These are phyloP conservation scores for Pseudogymnoascus sp. DNA, from an alignment of 2,329 filamentous ascomycete species.

Conservation along the genomic window DNA sequence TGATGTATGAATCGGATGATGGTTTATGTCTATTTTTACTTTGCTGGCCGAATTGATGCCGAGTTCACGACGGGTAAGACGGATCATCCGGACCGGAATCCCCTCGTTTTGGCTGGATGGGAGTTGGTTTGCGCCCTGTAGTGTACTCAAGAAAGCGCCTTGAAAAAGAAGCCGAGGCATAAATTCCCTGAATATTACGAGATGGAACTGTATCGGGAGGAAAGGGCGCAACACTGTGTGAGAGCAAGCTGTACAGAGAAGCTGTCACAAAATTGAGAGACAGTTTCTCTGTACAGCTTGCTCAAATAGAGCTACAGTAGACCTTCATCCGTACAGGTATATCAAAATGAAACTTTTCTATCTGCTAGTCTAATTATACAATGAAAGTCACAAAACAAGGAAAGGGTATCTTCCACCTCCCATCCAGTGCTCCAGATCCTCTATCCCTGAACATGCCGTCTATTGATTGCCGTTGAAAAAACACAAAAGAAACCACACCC, in stretches of 20 bases:
- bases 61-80: background rate
- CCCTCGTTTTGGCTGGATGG: background rate
- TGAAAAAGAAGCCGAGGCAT: background rate
- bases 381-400: background rate
- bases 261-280: background rate
- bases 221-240: background rate
- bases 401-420: constrained; percentile 7
- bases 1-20: background rate
- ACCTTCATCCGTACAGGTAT: background rate
- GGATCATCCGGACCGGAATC: background rate
- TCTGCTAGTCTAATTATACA: background rate
- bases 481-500: constrained; percentile 15
- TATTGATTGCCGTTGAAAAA: background rate
- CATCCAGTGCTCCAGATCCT: constrained; percentile 7
- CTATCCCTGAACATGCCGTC: constrained; percentile 7
- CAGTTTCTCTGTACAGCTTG: no score
- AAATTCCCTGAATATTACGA: background rate
- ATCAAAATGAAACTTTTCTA: background rate
- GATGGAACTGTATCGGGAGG: background rate
- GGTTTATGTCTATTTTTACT: background rate
- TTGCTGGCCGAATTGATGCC: background rate
- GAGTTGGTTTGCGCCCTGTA: background rate
- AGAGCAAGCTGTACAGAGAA: background rate
- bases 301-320: background rate
- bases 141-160: background rate